Percentiles rank a stretch among this genome's conserved stretches.
phyloP scores from a whole-genome alignment of 768 basidiomycete species.

The Rhizopogon vulgaris region DNA sequence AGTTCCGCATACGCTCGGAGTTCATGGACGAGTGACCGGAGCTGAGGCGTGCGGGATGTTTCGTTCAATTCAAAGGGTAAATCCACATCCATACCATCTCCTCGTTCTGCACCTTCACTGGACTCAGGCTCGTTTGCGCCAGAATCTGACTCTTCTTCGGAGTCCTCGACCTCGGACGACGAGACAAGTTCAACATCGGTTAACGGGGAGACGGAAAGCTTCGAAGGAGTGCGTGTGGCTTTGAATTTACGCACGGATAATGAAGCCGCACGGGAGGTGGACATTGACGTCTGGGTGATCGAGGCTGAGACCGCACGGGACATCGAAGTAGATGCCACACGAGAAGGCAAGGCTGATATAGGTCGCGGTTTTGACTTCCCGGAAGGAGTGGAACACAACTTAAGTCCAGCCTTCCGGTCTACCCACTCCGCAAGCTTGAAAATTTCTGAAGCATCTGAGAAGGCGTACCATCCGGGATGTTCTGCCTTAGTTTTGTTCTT shows the following conservation, averaged over 20 bases:
- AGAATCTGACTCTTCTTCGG: not conserved
- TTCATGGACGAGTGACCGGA: slow-evolving; percentile 42
- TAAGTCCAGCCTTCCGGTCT: slow-evolving; percentile 39
- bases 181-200: slow-evolving; percentile 3
- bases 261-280: not conserved
- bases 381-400: slow-evolving; percentile 4
- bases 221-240: not conserved
- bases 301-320: not conserved
- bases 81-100: slow-evolving; percentile 13
- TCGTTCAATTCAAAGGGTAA: not conserved
- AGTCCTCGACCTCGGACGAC: slow-evolving; percentile 1
- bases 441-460: slow-evolving; percentile 62
- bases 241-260: not conserved
- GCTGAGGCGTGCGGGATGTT: slow-evolving; percentile 25
- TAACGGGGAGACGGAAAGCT: not conserved
- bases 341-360: not conserved
- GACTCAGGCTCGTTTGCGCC: not conserved
- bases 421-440: slow-evolving; percentile 62
- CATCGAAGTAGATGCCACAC: not conserved
- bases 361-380: not conserved
- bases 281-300: not conserved
- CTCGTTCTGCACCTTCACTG: slow-evolving; percentile 2
- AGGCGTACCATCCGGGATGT: slow-evolving; percentile 59
- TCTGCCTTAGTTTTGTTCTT: not conserved
- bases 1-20: slow-evolving; percentile 56